Base-by-base conservation (phyloP, 192 early-diverging fungal species). In the Tieghemiomyces parasiticus region DNA sequence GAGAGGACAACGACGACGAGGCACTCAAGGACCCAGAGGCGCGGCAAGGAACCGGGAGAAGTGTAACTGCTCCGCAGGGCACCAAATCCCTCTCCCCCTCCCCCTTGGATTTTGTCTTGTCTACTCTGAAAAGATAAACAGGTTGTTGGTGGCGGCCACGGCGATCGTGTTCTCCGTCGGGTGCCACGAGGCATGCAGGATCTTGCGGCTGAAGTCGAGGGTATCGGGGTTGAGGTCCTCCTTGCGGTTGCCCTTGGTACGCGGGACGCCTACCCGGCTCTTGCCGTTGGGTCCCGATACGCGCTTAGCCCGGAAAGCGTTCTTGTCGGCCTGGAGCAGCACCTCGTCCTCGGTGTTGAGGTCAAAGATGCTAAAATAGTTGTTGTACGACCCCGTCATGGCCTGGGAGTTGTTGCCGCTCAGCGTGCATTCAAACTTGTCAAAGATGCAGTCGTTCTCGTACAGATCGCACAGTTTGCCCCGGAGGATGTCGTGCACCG, bases 361-460 rank as follows among this genome's bases (percentile, higher is more conserved):
- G 60, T 93, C 89, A 67, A 90, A 96, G 63, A 99, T 90, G 75
- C 93, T 91, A 75, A 99, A 96, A 64, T 89, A 93, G 83, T 99
- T 99, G 82, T 88, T 92, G 77, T 99, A 99, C 22, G 93, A 96
- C 29, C 94, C 96, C n/a, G 94, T 95, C 72, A 97, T 76, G 2
- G 78, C 87, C 51, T 83, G 93, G 86, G 78, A 77, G 68, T 92
- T 92, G 69, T 94, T 85, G 35, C 92, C 94, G 70, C 90, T 92
- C 63, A 97, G 91, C 35, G 83, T 93, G 77, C 94, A 97, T 73
- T 99, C 96, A 63, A 99, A 99, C 76, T 99, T 99, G 81, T 99
- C 96, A 78, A 99, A 99, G 69, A 99, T 99, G 69, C 92, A 95
- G 72, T 99, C 95, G 75, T 95, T 99, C 66, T 99, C 95, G 78